phyloP scores from a whole-genome alignment of 768 basidiomycete genomes.

The Calocybe gangraenosa region DNA sequence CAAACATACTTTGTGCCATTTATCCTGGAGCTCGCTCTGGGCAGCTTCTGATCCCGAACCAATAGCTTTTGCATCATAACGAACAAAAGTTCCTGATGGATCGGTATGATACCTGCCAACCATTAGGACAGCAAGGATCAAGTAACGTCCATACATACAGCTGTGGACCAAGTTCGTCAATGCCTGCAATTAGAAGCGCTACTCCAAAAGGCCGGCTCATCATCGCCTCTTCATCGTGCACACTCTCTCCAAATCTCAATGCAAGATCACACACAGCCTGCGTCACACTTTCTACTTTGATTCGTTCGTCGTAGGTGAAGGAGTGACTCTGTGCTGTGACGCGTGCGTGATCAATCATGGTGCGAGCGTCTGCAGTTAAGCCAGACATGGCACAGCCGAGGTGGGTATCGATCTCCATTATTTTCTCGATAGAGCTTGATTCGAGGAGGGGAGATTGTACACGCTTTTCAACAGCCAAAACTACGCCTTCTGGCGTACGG shows the following conservation, averaged over 20 bases:
- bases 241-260: slow-evolving; percentile 95
- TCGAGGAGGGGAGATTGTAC: slow-evolving; percentile 96
- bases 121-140: background rate
- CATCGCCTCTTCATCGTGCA: slow-evolving; percentile 97
- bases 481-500: slow-evolving; percentile 82
- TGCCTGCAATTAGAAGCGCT: slow-evolving; percentile 93
- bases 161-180: slow-evolving; percentile 94
- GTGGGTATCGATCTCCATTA: slow-evolving; percentile 98
- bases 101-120: slow-evolving; percentile 86
- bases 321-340: slow-evolving; percentile 94
- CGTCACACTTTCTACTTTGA: slow-evolving; percentile 96
- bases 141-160: slow-evolving; percentile 50
- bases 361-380: slow-evolving; percentile 95
- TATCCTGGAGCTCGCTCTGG: slow-evolving; percentile 94
- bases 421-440: slow-evolving; percentile 95
- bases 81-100: slow-evolving; percentile 95
- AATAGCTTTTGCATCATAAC: slow-evolving; percentile 97
- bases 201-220: slow-evolving; percentile 99
- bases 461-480: slow-evolving; percentile 97
- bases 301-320: slow-evolving; percentile 95
- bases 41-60: slow-evolving; percentile 98
- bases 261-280: slow-evolving; percentile 99
- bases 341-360: slow-evolving; percentile 99
- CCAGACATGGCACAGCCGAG: slow-evolving; percentile 98
- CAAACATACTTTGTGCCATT: slow-evolving; percentile 84